These are phyloP conservation scores for Zancudomyces culisetae DNA, from an alignment of 371 early-diverging fungal species.

Conservation along the genomic window DNA sequence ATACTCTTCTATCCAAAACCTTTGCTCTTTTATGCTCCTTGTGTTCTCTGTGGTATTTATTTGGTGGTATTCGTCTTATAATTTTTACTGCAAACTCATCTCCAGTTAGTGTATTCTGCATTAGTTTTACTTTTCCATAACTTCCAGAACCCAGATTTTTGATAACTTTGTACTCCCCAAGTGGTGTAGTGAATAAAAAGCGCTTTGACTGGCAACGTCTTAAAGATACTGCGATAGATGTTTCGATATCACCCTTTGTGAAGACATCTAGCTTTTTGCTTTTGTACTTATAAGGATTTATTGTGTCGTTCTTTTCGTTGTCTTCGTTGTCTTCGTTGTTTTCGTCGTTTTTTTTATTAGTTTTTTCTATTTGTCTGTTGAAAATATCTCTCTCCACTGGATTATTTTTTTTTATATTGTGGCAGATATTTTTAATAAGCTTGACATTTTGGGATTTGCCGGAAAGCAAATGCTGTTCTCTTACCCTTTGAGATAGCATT, in stretches of 20 bases:
- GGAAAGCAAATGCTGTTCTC: too few relatives aligned
- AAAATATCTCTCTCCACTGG: too few relatives aligned
- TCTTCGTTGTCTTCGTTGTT: too few relatives aligned
- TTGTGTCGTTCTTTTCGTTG: too few relatives aligned
- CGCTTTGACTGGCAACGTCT: slow-evolving; percentile 14
- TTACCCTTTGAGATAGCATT: too few relatives aligned
- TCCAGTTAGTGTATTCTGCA: slow-evolving; percentile 21
- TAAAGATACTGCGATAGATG: slow-evolving; percentile 16
- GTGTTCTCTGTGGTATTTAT: slow-evolving; percentile 15
- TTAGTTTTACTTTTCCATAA: slow-evolving; percentile 92
- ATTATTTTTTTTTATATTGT: too few relatives aligned
- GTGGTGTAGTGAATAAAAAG: slow-evolving; percentile 21
- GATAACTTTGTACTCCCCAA: slow-evolving; percentile 76
- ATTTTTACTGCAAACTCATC: slow-evolving; percentile 69
- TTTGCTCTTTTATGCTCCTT: slow-evolving; percentile 16
- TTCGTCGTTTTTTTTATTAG: too few relatives aligned
- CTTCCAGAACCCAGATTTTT: slow-evolving; percentile 90
- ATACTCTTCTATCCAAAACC: slow-evolving; percentile 24
- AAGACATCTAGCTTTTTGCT: too few relatives aligned
- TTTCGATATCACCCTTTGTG: not conserved
- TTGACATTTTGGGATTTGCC: too few relatives aligned
- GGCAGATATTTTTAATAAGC: too few relatives aligned
- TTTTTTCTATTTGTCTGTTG: too few relatives aligned
- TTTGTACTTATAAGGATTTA: too few relatives aligned
- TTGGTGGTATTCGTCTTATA: slow-evolving; percentile 32